Evolutionary conservation across 805 yeast genomes (phyloP).

Genomic region (Candida glaebosa): DNA sequence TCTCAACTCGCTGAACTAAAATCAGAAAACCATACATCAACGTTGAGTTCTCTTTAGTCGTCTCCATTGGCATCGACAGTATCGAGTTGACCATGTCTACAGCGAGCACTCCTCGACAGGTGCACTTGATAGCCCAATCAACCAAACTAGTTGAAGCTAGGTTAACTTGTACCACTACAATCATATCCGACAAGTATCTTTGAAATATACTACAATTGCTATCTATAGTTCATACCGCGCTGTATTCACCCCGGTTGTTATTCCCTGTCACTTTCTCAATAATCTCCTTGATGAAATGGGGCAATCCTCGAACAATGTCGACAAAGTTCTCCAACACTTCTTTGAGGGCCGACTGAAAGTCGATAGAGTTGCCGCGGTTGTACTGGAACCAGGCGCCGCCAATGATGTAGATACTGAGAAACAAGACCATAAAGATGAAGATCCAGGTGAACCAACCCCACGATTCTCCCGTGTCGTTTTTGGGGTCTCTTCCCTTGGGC

Average conservation of each 20-base stretch:
- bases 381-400: slow-evolving; percentile 75
- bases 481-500: slow-evolving; percentile 12
- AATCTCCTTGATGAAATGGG: slow-evolving; percentile 66
- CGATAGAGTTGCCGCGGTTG: slow-evolving; percentile 66
- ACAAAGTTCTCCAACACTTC: slow-evolving; percentile 69
- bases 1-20: too few relatives aligned
- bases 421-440: slow-evolving; percentile 68
- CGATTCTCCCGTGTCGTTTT: slow-evolving; percentile 38
- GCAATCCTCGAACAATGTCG: slow-evolving; percentile 56
- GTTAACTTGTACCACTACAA: too few relatives aligned
- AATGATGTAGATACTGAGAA: slow-evolving; percentile 66
- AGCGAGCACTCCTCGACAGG: too few relatives aligned
- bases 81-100: too few relatives aligned
- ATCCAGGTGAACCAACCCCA: slow-evolving; percentile 86
- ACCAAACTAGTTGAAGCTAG: too few relatives aligned
- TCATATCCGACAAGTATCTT: too few relatives aligned
- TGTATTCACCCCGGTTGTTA: slow-evolving; percentile 78
- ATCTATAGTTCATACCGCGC: slow-evolving; percentile 94
- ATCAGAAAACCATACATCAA: too few relatives aligned
- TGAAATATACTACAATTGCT: too few relatives aligned
- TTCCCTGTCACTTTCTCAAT: slow-evolving; percentile 61
- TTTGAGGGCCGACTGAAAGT: slow-evolving; percentile 66
- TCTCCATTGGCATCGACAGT: too few relatives aligned
- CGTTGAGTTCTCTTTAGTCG: too few relatives aligned
- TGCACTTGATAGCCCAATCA: too few relatives aligned